Conservation (phyloP, 768 basidiomycete genomes). For the Sutorius australiensis region DNA sequence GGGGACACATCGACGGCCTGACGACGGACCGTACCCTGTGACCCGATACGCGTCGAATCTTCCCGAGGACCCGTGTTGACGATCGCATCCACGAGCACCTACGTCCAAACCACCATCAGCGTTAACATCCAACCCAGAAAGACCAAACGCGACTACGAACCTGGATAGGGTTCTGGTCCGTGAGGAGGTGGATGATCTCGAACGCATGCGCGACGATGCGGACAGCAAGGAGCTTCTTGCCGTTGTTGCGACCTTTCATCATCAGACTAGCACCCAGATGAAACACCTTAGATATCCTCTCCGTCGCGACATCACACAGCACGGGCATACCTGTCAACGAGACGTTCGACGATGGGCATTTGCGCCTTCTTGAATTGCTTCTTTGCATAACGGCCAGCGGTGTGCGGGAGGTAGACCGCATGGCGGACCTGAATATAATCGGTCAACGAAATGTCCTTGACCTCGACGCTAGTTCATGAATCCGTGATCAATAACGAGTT, state of each 20-base stretch:
- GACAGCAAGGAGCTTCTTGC: constrained; percentile 98
- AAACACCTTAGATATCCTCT: background rate
- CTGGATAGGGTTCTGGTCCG: constrained; percentile 99
- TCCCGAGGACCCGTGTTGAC: constrained; percentile 99
- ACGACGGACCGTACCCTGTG: constrained; percentile 98
- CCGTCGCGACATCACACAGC: background rate
- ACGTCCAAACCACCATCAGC: background rate
- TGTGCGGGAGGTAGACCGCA: constrained; percentile 97
- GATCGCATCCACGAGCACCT: constrained; percentile 97
- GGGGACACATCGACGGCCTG: constrained; percentile 99
- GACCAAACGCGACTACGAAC: constrained; percentile 40
- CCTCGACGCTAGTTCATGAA: constrained; percentile 69
- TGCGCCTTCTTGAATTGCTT: constrained; percentile 99
- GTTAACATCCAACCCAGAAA: too few relatives aligned
- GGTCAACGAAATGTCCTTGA: constrained; percentile 97
- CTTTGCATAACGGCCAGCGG: constrained; percentile 98
- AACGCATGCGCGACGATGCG: constrained; percentile 99
- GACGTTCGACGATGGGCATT: constrained; percentile 99
- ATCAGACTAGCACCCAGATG: constrained; percentile 63
- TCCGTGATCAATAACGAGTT: constrained; percentile 15
- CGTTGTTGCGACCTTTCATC: constrained; percentile 99
- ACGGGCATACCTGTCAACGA: constrained; percentile 82
- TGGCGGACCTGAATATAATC: constrained; percentile 99
- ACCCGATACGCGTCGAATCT: constrained; percentile 99
- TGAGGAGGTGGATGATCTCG: constrained; percentile 99